phyloP scores from a whole-genome alignment of 768 basidiomycete species.

The Panaeolus papilionaceus region DNA sequence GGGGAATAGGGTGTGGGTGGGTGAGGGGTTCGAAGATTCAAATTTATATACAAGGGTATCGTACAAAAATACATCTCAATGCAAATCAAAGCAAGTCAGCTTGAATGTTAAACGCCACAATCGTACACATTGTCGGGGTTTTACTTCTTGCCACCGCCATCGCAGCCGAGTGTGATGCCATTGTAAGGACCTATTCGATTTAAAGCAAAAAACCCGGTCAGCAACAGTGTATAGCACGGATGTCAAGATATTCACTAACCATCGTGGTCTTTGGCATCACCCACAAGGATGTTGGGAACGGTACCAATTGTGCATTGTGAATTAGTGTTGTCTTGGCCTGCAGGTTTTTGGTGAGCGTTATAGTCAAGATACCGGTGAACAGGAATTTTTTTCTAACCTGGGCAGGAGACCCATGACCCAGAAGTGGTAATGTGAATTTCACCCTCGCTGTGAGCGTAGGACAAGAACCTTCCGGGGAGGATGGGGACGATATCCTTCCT shows the following conservation, averaged over 20 bases:
- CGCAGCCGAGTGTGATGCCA: slow-evolving; percentile 1
- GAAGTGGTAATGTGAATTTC: slow-evolving; percentile 44
- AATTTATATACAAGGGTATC: background rate
- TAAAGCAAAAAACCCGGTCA: background rate
- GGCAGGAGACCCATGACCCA: slow-evolving; percentile 58
- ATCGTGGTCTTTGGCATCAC: slow-evolving; percentile 56
- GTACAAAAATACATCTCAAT: background rate
- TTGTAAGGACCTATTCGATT: slow-evolving; percentile 7
- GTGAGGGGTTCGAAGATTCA: too few relatives aligned
- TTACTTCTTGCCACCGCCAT: background rate
- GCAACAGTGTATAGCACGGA: too few relatives aligned
- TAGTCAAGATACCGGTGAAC: slow-evolving; percentile 17
- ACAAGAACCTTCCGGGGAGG: slow-evolving; percentile 46
- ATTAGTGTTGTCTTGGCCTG: slow-evolving; percentile 69
- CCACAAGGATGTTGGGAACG: slow-evolving; percentile 58
- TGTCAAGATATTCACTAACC: slow-evolving; percentile 15
- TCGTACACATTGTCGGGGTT: background rate
- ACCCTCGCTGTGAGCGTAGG: slow-evolving; percentile 52
- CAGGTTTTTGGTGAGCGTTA: slow-evolving; percentile 15
- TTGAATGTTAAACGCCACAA: background rate
- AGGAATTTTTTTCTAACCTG: slow-evolving; percentile 40
- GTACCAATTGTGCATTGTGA: slow-evolving; percentile 55
- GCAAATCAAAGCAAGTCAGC: background rate
- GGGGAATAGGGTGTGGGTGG: background rate
- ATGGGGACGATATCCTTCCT: slow-evolving; percentile 48